A percentile compares a stretch with the other conserved stretches of the same genome.
Conservation (phyloP, 345 rosid genomes). For the Eucalyptus regnans region DNA sequence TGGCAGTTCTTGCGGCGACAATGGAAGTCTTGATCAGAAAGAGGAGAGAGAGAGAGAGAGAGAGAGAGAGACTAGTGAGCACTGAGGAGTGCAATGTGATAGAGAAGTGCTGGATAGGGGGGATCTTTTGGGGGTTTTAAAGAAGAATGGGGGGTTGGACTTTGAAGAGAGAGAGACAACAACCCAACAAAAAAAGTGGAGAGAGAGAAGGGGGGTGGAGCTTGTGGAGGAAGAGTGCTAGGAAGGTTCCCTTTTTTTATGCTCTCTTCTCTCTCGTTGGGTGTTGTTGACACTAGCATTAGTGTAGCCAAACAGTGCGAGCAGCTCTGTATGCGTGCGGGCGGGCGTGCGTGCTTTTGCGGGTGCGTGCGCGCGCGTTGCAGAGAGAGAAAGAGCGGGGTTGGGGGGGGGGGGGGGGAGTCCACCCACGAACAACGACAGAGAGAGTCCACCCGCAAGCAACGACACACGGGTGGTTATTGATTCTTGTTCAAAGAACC, state of each 20-base stretch:
- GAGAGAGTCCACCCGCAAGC: neutral
- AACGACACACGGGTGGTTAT: neutral
- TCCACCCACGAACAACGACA: neutral
- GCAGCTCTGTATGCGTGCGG: neutral
- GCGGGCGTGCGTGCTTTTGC: neutral
- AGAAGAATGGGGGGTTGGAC: conserved; percentile 2
- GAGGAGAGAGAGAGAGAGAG: neutral
- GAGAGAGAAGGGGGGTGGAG: neutral
- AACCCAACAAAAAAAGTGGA: neutral
- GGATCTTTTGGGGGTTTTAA: conserved; percentile 5
- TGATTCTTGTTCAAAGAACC: neutral
- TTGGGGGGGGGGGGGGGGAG: neutral
- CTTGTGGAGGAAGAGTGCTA: conserved; percentile 17
- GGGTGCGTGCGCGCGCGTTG: neutral
- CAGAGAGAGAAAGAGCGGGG: neutral
- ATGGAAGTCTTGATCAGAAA: neutral
- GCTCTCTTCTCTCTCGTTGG: conserved; percentile 4
- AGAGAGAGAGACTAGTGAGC: neutral
- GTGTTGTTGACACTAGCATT: conserved; percentile 56
- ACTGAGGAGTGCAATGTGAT: neutral
- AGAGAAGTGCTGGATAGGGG: neutral
- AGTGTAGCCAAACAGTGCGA: neutral
- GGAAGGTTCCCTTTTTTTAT: conserved; percentile 44
- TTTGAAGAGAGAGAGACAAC: neutral
- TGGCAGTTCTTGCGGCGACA: neutral